phyloP scores from a whole-genome alignment of 768 basidiomycete genomes.

The Crepidotus variabilis region DNA sequence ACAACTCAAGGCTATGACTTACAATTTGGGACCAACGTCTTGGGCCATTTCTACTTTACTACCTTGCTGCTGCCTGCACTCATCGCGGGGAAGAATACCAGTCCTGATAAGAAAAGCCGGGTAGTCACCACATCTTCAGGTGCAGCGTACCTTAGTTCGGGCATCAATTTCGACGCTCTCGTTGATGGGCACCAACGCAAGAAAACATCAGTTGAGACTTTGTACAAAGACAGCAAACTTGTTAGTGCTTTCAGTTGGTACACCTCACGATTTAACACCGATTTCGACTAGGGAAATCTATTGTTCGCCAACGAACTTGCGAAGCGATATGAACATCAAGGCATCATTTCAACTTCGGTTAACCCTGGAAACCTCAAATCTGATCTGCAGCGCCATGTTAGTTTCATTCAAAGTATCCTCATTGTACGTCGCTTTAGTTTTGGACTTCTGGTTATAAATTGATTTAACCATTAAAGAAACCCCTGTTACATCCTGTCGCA shows the following conservation, averaged over 20 bases:
- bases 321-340: slow-evolving; percentile 36
- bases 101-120: slow-evolving; percentile 29
- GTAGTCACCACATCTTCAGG: slow-evolving; percentile 35
- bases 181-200: slow-evolving; percentile 32
- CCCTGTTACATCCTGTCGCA: slow-evolving; percentile 23
- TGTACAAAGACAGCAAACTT: slow-evolving; percentile 39
- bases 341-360: slow-evolving; percentile 37
- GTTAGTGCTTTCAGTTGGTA: slow-evolving; percentile 50
- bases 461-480: slow-evolving; percentile 5
- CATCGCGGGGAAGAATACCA: slow-evolving; percentile 26
- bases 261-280: too few species aligned
- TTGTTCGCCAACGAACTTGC: slow-evolving; percentile 39
- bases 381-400: slow-evolving; percentile 26
- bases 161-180: slow-evolving; percentile 34
- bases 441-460: background rate
- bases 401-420: background rate
- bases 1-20: slow-evolving; percentile 54
- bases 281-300: slow-evolving; percentile 39
- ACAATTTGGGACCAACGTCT: slow-evolving; percentile 28
- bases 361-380: slow-evolving; percentile 42
- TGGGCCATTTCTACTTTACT: slow-evolving; percentile 62
- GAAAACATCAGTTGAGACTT: slow-evolving; percentile 9
- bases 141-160: slow-evolving; percentile 19
- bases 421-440: slow-evolving; percentile 5
- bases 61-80: slow-evolving; percentile 37